Percentiles rank a stretch among this genome's conserved stretches.
Conservation (phyloP, 768 basidiomycete species). For the Tremella fuciformis region DNA sequence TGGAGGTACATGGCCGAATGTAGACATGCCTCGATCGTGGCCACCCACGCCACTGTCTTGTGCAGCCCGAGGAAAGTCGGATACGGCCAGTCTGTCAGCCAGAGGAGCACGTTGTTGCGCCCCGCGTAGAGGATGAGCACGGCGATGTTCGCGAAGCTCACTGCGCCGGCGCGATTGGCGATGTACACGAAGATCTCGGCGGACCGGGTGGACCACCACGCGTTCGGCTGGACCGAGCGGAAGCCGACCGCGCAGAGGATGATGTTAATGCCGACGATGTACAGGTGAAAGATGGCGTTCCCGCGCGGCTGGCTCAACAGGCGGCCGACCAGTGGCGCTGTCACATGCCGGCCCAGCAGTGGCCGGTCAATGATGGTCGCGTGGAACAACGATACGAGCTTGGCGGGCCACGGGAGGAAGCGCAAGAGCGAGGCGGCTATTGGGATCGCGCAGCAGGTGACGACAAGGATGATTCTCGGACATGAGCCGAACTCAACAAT, state of each 20-base stretch:
- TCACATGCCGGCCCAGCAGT: too few relatives aligned
- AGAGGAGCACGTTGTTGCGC: slow-evolving; percentile 25
- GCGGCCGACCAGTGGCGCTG: too few relatives aligned
- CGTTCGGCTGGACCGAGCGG: slow-evolving; percentile 14
- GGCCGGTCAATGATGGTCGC: neutral
- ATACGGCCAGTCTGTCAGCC: slow-evolving; percentile 22
- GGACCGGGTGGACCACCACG: slow-evolving; percentile 7
- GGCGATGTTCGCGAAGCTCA: slow-evolving; percentile 18
- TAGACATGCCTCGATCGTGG: slow-evolving; percentile 10
- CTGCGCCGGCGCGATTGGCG: slow-evolving; percentile 16
- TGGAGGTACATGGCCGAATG: slow-evolving; percentile 12
- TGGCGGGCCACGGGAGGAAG: too few relatives aligned
- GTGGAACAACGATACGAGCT: too few relatives aligned
- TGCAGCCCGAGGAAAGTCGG: slow-evolving; percentile 21
- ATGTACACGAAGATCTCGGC: slow-evolving; percentile 17
- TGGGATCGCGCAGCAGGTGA: too few relatives aligned
- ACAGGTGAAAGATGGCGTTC: slow-evolving; percentile 1
- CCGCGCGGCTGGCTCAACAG: slow-evolving; percentile 11
- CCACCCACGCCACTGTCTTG: slow-evolving; percentile 14
- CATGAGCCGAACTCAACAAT: too few relatives aligned
- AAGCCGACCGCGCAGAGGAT: slow-evolving; percentile 12
- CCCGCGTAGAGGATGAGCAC: slow-evolving; percentile 22
- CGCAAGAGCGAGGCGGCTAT: too few relatives aligned
- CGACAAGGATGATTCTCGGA: too few relatives aligned
- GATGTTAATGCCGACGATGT: slow-evolving; percentile 2